Base-by-base conservation (phyloP, 441 rosid genomes). In the Gossypium davidsonii region DNA sequence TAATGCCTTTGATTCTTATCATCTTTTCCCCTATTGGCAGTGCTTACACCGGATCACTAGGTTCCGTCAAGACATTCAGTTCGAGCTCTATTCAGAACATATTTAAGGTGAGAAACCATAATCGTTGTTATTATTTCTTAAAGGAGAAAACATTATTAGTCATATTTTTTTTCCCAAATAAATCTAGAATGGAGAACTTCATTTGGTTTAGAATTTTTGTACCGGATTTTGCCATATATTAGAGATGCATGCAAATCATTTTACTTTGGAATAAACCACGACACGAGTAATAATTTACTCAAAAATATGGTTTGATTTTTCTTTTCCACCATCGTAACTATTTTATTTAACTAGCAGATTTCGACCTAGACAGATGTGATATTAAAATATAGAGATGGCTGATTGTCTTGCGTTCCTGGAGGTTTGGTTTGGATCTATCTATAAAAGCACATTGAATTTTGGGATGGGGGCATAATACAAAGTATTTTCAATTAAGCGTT, bases 31-130 rank as follows among this genome's bases (percentile, higher is more conserved):
- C 31, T 73, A 57, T 72, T 79, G 70, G 83, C 96, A 92, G 97
- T 90, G 86, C 91, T 92, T 76, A 85, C 91, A 37, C 88, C 90
- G 39, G 87, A 80, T 78, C 87, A 88, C 72, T 91, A 89, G 90
- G 81, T 83, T 67, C 25, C 37, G 66, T 82, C 60, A 77, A 79
- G 85, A 77, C 79, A 68, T 60, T 76, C 62, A 74, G 84, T 81
- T 72, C 74, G 80, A 66, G 84, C 77, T 58, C 73, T 71, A 48
- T 73, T 70, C 61, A 55, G 67, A 72, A 61, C 42, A 63, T 76
- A 21, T 44, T 77, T 69, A 51, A 85, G 90, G 91, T 82, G 85
- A 86, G 89, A 67, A 73, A 69, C 42, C 55, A 0, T 20, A 18
- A 8, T 10, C 21, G 21, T 39, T 57, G 7, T 9, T 31, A 21